Percentiles rank a stretch among this genome's conserved stretches.
phyloP scores from a whole-genome alignment of 2,329 filamentous ascomycete species.

The Trichoderma citrinoviride region DNA sequence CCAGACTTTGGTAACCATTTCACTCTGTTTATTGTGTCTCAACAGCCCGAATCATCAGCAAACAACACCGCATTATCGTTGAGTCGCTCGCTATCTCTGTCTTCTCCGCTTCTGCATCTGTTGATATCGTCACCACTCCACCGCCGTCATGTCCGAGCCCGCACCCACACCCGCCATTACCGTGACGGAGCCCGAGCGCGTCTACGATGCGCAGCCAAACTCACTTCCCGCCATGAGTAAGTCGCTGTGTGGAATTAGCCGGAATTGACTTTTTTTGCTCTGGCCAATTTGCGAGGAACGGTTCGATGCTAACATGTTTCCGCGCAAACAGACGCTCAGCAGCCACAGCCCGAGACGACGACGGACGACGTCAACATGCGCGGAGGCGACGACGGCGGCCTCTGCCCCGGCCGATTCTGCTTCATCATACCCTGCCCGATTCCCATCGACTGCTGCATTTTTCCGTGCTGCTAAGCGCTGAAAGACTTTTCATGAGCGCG shows the following conservation, averaged over 20 bases:
- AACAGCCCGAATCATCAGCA: no score
- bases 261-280: background rate
- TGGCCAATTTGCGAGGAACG: background rate
- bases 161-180: background rate
- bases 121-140: background rate
- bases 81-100: background rate
- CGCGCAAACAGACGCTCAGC: conserved; percentile 15
- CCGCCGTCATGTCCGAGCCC: background rate
- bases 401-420: conserved; percentile 38
- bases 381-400: conserved; percentile 23
- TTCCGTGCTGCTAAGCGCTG: conserved; percentile 29
- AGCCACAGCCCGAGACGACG: conserved; percentile 26
- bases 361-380: conserved; percentile 33
- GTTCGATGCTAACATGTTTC: background rate
- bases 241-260: no score
- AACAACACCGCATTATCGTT: background rate
- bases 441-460: conserved; percentile 37
- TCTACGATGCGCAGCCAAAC: conserved; percentile 11
- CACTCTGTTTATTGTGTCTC: no score
- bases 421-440: conserved; percentile 40
- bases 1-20: no score
- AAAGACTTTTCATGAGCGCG: background rate
- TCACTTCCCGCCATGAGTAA: conserved; percentile 19
- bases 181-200: background rate
- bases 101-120: background rate